phyloP scores from a whole-genome alignment of 345 rosid species.

The Eucalyptus albens region DNA sequence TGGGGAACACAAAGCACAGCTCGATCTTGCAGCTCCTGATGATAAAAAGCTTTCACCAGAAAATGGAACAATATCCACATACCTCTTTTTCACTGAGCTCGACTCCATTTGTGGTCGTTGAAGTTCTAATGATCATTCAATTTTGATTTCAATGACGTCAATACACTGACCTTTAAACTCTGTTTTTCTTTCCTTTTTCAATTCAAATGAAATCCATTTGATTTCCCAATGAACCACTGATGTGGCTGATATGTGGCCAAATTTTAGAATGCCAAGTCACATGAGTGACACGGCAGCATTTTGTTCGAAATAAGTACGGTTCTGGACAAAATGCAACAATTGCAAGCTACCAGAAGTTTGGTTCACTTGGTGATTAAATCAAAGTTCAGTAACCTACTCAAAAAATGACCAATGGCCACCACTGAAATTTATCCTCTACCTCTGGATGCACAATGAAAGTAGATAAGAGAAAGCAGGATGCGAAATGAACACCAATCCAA shows the following conservation, averaged over 20 bases:
- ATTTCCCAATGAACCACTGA: background rate
- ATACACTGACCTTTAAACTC: background rate
- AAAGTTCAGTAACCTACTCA: too few species aligned
- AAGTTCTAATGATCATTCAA: background rate
- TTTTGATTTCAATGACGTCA: background rate
- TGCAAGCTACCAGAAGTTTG: background rate
- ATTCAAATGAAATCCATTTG: background rate
- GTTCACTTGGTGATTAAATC: accelerated
- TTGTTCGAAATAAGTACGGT: background rate
- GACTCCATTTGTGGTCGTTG: background rate
- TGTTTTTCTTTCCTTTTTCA: background rate
- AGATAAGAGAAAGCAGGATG: too few species aligned
- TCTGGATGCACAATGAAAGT: too few species aligned
- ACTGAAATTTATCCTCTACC: too few species aligned
- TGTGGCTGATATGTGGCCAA: background rate
- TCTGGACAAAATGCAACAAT: background rate
- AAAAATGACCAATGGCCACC: too few species aligned
- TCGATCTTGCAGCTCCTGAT: background rate
- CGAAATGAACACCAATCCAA: too few species aligned
- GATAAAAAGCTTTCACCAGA: background rate
- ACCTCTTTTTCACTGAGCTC: background rate
- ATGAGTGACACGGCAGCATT: background rate
- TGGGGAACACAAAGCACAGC: background rate
- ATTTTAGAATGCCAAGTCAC: background rate
- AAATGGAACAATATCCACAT: background rate